These are phyloP conservation scores for Escallonia herrerae DNA, from an alignment of 129 eudicot species.

Conservation along the genomic window DNA sequence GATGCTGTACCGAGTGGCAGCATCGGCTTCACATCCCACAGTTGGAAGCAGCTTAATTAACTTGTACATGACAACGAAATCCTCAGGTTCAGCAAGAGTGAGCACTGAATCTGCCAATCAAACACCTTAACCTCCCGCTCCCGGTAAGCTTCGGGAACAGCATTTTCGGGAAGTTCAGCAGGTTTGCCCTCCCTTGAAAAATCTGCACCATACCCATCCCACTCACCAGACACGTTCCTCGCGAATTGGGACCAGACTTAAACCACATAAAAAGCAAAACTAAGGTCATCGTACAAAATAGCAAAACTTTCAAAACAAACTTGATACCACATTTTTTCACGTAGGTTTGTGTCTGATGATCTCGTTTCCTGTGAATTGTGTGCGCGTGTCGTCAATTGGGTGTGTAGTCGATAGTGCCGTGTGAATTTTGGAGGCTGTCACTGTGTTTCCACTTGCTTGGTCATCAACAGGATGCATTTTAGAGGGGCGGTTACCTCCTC, in stretches of 20 bases:
- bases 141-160: constrained; percentile 76
- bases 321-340: too few species aligned
- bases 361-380: too few species aligned
- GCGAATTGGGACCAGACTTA: constrained; percentile 63
- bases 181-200: constrained; percentile 66
- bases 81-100: constrained; percentile 54
- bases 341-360: too few species aligned
- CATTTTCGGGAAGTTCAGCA: constrained; percentile 76
- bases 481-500: too few species aligned
- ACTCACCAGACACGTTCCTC: constrained; percentile 72
- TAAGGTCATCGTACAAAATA: neutral
- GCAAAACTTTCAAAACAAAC: too few species aligned
- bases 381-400: too few species aligned
- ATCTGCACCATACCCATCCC: constrained; percentile 98
- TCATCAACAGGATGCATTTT: too few species aligned
- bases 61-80: constrained; percentile 41
- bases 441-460: too few species aligned
- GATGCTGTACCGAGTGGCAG: constrained; percentile 56
- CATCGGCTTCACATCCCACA: constrained; percentile 98
- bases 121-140: constrained; percentile 93
- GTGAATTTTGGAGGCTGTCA: too few species aligned
- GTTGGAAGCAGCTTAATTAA: constrained; percentile 77
- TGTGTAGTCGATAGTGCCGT: too few species aligned
- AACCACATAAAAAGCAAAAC: constrained; percentile 1
- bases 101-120: constrained; percentile 99